Conservation (phyloP, 2,329 filamentous ascomycete genomes). For the Aspergillus texensis region DNA sequence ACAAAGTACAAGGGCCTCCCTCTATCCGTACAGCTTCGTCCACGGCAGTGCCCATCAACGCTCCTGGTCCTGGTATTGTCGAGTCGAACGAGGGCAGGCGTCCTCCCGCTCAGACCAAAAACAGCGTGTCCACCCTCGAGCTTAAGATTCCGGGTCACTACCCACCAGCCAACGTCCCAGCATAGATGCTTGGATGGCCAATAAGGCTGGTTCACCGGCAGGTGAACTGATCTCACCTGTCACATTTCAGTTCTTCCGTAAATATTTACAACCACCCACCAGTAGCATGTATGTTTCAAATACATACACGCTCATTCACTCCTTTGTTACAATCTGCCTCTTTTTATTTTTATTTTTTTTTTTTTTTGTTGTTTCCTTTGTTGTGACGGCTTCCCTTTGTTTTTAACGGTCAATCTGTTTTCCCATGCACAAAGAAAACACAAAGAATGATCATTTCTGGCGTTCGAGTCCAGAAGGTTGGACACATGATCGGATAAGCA, state of each 20-base stretch:
- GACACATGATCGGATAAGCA: conserved; percentile 1
- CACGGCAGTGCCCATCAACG: neutral
- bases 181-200: conserved; percentile 16
- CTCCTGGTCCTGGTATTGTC: neutral
- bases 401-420: conserved; percentile 1
- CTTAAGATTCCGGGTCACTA: conserved; percentile 41
- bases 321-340: neutral
- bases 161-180: conserved; percentile 35
- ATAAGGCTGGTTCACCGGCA: neutral
- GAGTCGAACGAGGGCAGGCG: conserved; percentile 11
- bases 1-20: neutral
- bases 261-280: conserved; percentile 4
- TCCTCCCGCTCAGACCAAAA: conserved; percentile 24
- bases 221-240: neutral
- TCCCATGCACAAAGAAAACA: neutral
- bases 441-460: neutral
- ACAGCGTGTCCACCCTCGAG: conserved; percentile 35
- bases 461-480: neutral
- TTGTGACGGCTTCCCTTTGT: conserved; percentile 3
- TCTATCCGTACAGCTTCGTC: conserved; percentile 1
- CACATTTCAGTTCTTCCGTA: conserved; percentile 5
- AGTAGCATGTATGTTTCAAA: conserved; percentile 1
- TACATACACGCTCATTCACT: neutral
- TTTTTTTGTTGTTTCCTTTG: neutral
- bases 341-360: neutral